Conservation (phyloP, 495 filamentous ascomycete species). For the Hypoxylon subgilvum region DNA sequence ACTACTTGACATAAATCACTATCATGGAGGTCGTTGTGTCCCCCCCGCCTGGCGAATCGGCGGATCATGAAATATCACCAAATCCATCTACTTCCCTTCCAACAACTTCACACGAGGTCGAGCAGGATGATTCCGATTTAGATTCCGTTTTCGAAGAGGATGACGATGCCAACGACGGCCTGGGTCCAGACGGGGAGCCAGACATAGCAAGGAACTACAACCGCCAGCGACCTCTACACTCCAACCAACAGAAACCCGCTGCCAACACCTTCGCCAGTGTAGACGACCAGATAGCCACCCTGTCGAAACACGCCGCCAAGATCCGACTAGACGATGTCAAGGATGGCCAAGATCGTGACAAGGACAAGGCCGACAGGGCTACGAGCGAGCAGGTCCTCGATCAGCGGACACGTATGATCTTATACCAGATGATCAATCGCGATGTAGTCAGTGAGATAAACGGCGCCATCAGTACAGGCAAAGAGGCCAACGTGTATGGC, state of each 20-base stretch:
- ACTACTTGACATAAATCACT: too few relatives aligned
- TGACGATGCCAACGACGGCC: conserved; percentile 64
- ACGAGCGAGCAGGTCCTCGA: conserved; percentile 94
- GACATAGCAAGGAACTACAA: conserved; percentile 93
- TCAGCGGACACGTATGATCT: conserved; percentile 89
- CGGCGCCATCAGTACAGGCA: conserved; percentile 91
- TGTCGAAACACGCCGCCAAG: conserved; percentile 87
- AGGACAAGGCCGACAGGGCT: conserved; percentile 89
- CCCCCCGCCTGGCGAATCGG: conserved; percentile 34
- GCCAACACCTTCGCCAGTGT: conserved; percentile 78
- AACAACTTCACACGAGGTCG: conserved; percentile 19
- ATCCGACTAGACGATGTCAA: conserved; percentile 78
- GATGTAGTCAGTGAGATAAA: conserved; percentile 82
- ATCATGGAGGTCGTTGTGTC: too few relatives aligned
- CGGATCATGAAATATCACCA: conserved; percentile 28
- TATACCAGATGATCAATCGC: conserved; percentile 92
- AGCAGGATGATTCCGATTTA: conserved; percentile 47
- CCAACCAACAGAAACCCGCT: conserved; percentile 81
- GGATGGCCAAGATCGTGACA: conserved; percentile 56
- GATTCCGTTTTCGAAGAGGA: conserved; percentile 65
- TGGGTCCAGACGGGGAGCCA: conserved; percentile 63
- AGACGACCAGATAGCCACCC: conserved; percentile 83
- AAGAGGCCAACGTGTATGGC: conserved; percentile 97
- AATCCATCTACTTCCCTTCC: conserved; percentile 19
- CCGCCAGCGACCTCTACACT: conserved; percentile 74